Evolutionary conservation across 2,329 filamentous ascomycete species (phyloP).

Genomic region (Verticillium nonalfalfae): DNA sequence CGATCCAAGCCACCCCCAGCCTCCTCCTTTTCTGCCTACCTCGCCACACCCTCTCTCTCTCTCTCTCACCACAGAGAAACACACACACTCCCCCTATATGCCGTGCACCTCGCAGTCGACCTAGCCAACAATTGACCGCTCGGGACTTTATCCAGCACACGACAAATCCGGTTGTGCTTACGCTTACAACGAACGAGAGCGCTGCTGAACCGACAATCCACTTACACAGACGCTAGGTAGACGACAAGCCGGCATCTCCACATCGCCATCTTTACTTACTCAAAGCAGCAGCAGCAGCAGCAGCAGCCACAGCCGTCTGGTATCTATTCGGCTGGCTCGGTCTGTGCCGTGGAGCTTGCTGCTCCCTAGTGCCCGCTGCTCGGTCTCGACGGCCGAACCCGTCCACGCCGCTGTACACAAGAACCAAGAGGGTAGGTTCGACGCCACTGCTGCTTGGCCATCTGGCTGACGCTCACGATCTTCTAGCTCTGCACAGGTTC

Average conservation of each 20-base stretch:
- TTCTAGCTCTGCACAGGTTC: background rate
- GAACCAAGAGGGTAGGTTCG: background rate
- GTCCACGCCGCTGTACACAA: background rate
- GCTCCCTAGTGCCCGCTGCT: background rate
- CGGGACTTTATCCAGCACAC: background rate
- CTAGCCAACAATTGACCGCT: background rate
- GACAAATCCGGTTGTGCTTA: background rate
- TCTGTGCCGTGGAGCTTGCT: background rate
- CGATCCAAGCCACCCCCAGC: constrained; percentile 8
- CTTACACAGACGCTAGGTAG: background rate
- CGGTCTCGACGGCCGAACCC: background rate
- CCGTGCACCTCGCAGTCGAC: constrained; percentile 5
- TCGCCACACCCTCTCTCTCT: background rate
- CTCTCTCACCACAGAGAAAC: too few relatives aligned
- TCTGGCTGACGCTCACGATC: background rate
- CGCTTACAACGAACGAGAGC: background rate
- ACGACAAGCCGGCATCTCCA: background rate
- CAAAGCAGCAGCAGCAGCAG: background rate
- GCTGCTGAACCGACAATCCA: background rate
- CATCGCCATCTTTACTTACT: background rate
- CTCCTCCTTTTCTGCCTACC: constrained; percentile 11
- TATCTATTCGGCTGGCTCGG: background rate
- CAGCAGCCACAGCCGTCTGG: background rate
- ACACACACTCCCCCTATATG: background rate
- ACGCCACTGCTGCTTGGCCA: background rate